A percentile compares a stretch with the other conserved stretches of the same genome.
Evolutionary conservation across 768 basidiomycete genomes (phyloP).

Genomic region (Coprinopsis sp.): DNA sequence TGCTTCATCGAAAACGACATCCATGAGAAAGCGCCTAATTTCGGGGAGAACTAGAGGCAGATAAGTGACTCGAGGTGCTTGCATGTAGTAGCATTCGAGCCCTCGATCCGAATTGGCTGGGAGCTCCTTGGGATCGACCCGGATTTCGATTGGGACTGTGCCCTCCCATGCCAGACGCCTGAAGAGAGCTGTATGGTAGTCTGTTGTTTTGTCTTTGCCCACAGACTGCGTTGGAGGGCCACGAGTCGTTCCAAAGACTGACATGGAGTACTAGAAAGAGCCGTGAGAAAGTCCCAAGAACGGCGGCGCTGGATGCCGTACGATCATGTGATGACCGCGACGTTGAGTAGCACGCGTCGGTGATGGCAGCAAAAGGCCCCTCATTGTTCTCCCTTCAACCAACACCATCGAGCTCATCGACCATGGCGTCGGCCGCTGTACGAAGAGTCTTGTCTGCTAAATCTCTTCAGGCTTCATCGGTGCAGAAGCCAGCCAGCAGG

Average conservation of each 20-base stretch:
- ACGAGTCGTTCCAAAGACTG: constrained; percentile 48
- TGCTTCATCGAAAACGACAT: constrained; percentile 88
- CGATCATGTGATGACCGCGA: background rate
- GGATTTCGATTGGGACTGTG: constrained; percentile 83
- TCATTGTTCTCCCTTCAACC: background rate
- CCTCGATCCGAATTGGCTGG: constrained; percentile 88
- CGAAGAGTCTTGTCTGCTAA: background rate
- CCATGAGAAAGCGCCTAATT: constrained; percentile 81
- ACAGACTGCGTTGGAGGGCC: constrained; percentile 34
- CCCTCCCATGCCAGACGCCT: constrained; percentile 89
- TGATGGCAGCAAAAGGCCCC: no score
- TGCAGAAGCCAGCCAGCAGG: constrained; percentile 16
- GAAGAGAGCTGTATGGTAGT: constrained; percentile 73
- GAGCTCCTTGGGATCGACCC: constrained; percentile 83
- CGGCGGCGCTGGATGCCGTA: no score
- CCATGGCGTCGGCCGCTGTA: constrained; percentile 4
- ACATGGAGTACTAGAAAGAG: constrained; percentile 33
- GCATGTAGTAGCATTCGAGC: constrained; percentile 85
- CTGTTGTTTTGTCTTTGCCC: constrained; percentile 36
- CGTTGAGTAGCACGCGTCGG: background rate
- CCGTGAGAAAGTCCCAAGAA: no score
- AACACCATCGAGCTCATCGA: background rate
- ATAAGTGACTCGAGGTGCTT: constrained; percentile 90
- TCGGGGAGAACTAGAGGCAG: constrained; percentile 89
- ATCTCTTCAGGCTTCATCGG: constrained; percentile 13